Base-by-base conservation (phyloP, 805 yeast genomes). In the Wickerhamiella azyma region DNA sequence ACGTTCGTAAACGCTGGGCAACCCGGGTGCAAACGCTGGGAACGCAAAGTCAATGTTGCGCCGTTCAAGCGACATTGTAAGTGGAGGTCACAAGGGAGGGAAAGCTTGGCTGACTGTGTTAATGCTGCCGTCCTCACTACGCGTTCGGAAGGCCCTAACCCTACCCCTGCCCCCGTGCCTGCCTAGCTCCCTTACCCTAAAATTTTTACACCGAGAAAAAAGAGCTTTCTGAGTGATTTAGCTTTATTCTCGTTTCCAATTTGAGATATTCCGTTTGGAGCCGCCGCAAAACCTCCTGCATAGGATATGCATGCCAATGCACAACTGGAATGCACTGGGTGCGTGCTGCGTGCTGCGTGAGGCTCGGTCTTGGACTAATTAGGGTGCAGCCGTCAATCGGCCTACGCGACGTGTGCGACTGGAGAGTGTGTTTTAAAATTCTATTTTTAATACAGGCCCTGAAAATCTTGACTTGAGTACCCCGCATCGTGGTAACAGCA, bases 1-100 rank as follows among this genome's bases (percentile, higher is more conserved):
- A 11, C 68, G 61, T 50, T 67, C 68, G 48, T 62, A 66, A 26
- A 66, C 68, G 37, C 62, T 56, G 33, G 61, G 64, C 45, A 58
- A 52, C 10, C 66, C 67, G 10, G 62, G 59, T 7, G 59, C 58
- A 39, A 66, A 61, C 1, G 66, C 64, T 9, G 70, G 70, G 49
- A 66, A 66, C 30, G 69, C 66, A 43, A 51, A 48, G 50, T 62
- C 66, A 42, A 61, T 42, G 52, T 64, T 60, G 10, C 48, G 49
- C 33, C 48, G 38, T 24, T 41, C 44, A 16, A 41, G 36, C 21
- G 44, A 41, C 44, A 41, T 41, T n/a, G n/a, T n/a, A 30, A 13
- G 33, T 16, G 24, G 7, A 21, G 24, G 7, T 7, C 6, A 21
- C 24, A 21, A 30, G n/a, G 32, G 32, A 28, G 32, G 32, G 9